Conservation (phyloP, 345 rosid species). For the Acer saccharum region DNA sequence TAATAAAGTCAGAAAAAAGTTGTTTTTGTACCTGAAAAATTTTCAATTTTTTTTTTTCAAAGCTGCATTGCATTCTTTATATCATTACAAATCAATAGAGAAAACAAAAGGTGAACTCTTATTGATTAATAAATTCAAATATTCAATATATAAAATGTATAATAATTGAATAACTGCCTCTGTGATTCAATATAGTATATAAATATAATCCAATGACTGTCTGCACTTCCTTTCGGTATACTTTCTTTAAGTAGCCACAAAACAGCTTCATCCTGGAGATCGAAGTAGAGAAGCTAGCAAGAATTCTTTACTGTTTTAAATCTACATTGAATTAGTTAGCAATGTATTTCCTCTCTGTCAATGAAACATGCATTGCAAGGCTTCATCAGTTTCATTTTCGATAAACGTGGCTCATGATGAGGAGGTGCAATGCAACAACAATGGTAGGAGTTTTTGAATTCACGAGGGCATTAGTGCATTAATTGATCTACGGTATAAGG, state of each 20-base stretch:
- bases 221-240: not conserved
- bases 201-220: not conserved
- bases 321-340: not conserved
- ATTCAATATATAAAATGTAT: too few species aligned
- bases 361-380: conserved; percentile 18
- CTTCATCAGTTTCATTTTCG: not conserved
- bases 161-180: not conserved
- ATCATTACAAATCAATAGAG: too few species aligned
- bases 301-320: not conserved
- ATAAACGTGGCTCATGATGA: not conserved
- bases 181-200: not conserved
- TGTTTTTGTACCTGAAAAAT: too few species aligned
- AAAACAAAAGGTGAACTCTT: not conserved
- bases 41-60: too few species aligned
- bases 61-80: too few species aligned
- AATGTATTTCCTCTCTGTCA: not conserved
- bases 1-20: too few species aligned
- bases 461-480: conserved; percentile 20
- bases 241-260: not conserved
- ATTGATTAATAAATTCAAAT: not conserved
- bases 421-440: not conserved
- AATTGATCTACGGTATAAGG: conserved; percentile 52
- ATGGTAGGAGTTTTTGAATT: not conserved
- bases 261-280: not conserved
- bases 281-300: not conserved